A percentile compares a stretch with the other conserved stretches of the same genome.
Conservation (phyloP, 257 asterid genomes). For the Fraxinus pennsylvanica region DNA sequence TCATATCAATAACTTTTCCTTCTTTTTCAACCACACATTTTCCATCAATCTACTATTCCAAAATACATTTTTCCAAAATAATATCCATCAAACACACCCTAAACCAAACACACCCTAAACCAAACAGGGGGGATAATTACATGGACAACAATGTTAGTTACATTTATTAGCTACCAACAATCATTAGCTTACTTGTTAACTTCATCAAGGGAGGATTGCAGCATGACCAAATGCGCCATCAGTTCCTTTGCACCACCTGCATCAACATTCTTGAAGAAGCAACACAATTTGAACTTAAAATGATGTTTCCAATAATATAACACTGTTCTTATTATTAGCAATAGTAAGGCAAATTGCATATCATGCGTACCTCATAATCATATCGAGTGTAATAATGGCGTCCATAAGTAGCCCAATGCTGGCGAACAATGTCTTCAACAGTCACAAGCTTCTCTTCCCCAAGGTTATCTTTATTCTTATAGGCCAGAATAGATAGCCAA, state of each 20-base stretch:
- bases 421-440: slow-evolving; percentile 93
- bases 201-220: slow-evolving; percentile 78
- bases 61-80: no score
- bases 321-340: neutral
- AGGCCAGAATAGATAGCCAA: slow-evolving; percentile 90
- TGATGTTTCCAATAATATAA: slow-evolving; percentile 11
- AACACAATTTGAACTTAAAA: slow-evolving; percentile 11
- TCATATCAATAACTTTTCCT: no score
- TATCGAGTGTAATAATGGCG: slow-evolving; percentile 97
- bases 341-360: slow-evolving; percentile 8
- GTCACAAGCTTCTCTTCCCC: slow-evolving; percentile 76
- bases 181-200: slow-evolving; percentile 61
- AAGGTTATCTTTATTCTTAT: slow-evolving; percentile 78
- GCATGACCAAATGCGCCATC: slow-evolving; percentile 86
- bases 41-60: no score
- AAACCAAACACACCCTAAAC: no score
- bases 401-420: slow-evolving; percentile 92
- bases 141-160: no score
- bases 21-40: no score
- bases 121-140: no score
- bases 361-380: slow-evolving; percentile 77
- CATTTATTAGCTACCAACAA: no score
- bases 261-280: slow-evolving; percentile 72
- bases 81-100: no score
- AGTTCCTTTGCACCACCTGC: slow-evolving; percentile 86